Base-by-base conservation (phyloP, 2,329 filamentous ascomycete species). In the Alternaria conjuncta region DNA sequence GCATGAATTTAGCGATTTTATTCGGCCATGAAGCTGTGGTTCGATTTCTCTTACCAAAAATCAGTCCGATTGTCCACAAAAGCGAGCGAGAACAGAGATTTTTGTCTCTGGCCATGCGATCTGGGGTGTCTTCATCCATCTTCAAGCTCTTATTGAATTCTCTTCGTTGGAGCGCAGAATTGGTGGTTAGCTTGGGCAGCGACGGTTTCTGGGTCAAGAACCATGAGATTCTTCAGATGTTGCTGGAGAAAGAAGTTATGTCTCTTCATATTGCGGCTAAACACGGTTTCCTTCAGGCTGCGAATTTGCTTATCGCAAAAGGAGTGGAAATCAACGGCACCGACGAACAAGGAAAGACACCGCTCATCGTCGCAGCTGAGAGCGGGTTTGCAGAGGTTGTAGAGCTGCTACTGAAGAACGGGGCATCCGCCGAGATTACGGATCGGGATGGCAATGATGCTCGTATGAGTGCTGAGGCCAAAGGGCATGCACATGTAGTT, bases 1-100 rank as follows among this genome's bases (percentile, higher is more conserved):
- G 21, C 21, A 21, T 30, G 12, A 0, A 1, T 1, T 1, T 3
- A 13, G 30, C 30, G 30, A 36, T 36, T 36, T 1, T 3, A 0
- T 0, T 0, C 1, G 30, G 30, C 30, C 30, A 36, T 36, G 30
- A 36, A 36, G 30, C 8, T 15, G 30, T 36, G 30, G 8, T 36
- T 3, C 30, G 13, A 5, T 15, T 36, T 15, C 30, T 36, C 7
- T 4, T 36, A 15, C 30, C 30, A 36, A 36, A 0, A 36, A 15
- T 36, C 2, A 15, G 2, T 0, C 8, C 13, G 30, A 7, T 36
- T 7, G 30, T 6, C 4, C 13, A 36, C 1, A 0, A 36, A 15
- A 36, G 30, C 30, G 13, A 36, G 30, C 6, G 30, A 36, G 13
- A 36, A 15, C 4, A 9, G 30, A 36, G 1, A 4, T 15, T 36